Evolutionary conservation across 129 eudicot genomes (phyloP).

Genomic region (Escallonia herrerae): DNA sequence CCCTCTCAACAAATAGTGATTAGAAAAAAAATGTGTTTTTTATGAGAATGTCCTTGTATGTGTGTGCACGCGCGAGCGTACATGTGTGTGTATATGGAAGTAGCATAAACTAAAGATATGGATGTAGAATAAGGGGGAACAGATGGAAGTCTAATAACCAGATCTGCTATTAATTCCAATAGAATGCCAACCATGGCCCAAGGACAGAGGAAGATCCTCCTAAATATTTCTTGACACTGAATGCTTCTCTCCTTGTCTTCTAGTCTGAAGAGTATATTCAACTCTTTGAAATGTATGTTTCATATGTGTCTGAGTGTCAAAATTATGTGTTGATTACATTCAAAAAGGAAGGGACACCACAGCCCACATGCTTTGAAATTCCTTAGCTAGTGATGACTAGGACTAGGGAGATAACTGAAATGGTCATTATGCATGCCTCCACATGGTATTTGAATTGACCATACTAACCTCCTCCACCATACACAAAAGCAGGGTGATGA

Average conservation of each 20-base stretch:
- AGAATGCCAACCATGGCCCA: slow-evolving; percentile 1
- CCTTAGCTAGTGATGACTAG: background rate
- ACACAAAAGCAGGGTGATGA: too few relatives aligned
- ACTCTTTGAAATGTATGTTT: background rate
- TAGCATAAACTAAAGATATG: too few relatives aligned
- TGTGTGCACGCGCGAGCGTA: background rate
- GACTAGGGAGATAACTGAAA: too few relatives aligned
- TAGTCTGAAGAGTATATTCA: background rate
- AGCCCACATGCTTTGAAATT: slow-evolving; percentile 19
- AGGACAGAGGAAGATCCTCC: slow-evolving; percentile 8
- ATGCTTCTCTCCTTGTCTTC: background rate
- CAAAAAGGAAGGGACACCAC: background rate
- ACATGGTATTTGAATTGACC: too few relatives aligned
- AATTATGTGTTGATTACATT: slow-evolving; percentile 5
- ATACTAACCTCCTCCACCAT: too few relatives aligned
- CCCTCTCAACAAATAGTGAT: background rate
- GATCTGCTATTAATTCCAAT: background rate
- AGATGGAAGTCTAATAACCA: background rate
- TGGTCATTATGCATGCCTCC: too few relatives aligned
- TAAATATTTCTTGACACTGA: slow-evolving; percentile 22
- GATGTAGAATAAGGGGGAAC: background rate
- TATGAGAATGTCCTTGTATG: background rate
- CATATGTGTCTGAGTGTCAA: slow-evolving; percentile 5
- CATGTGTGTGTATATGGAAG: too few relatives aligned
- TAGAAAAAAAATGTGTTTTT: background rate